Base-by-base conservation (phyloP, 2,329 filamentous ascomycete species). In the Exserohilum turcica region DNA sequence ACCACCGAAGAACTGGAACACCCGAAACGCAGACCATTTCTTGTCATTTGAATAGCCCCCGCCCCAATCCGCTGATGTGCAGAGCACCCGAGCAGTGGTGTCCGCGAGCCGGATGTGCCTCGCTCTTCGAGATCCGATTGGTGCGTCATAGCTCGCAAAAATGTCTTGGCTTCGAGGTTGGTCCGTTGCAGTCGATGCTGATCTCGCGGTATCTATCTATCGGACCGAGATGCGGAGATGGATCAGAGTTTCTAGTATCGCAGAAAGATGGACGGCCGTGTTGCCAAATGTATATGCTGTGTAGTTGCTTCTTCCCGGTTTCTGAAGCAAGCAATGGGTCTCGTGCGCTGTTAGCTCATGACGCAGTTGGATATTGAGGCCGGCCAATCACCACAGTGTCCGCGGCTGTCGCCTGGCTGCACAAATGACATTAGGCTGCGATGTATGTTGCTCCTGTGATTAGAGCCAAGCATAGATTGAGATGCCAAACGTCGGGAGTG, bases 1-100 rank as follows among this genome's bases (percentile, higher is more conserved):
- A 12, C 71, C 70, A 27, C 63, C 61, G 28, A 74, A 66, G 55
- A 74, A 71, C 18, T 66, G 55, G 6, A 73, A 43, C 7, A 69
- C n/a, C 1, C 37, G 52, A 29, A 52, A 44, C 1, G 61, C 15
- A 1, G 38, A 51, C 19, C 57, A 61, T 16, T 44, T 51, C 6
- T 47, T 37, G 2, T 49, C 46, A 5, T 54, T 29, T 9, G 48
- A 43, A 6, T 49, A 45, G 12, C 45, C 24, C 5, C 19, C n/a
- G 10, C n/a, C 8, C 42, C 36, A 8, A 48, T 42, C 10, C 43
- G 42, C n/a, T 50, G 44, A 12, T 61, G 52, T 9, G 56, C 60
- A 10, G 57, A 52, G 12, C 51, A 50, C 9, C 63, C 55, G 9
- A 68, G 48, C 21, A 70, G 60, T 15, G 63, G 60, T 35, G 64